phyloP scores from a whole-genome alignment of 1,139 yeast genomes.

The Suhomyces bolitotheri region DNA sequence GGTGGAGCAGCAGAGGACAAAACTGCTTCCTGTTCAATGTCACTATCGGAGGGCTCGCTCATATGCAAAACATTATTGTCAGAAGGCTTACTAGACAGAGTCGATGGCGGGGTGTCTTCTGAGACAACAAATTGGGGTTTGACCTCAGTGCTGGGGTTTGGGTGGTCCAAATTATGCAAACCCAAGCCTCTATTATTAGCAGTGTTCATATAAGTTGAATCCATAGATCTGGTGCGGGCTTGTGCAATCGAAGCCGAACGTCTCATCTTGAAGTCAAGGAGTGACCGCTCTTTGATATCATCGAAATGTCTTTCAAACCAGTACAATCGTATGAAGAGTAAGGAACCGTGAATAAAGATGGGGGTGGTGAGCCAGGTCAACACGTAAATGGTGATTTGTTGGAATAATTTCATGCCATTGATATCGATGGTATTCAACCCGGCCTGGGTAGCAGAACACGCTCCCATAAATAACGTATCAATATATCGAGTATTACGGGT shows the following conservation, averaged over 20 bases:
- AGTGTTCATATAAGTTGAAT: slow-evolving; percentile 38
- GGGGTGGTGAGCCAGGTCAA: slow-evolving; percentile 76
- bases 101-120: slow-evolving; percentile 19
- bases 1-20: slow-evolving; percentile 4
- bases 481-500: slow-evolving; percentile 65
- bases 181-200: slow-evolving; percentile 41
- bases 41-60: slow-evolving; percentile 35
- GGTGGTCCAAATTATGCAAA: slow-evolving; percentile 7
- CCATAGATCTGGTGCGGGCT: slow-evolving; percentile 46
- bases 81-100: slow-evolving; percentile 10
- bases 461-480: slow-evolving; percentile 74
- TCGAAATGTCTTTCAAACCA: slow-evolving; percentile 91
- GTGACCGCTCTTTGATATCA: slow-evolving; percentile 73
- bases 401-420: slow-evolving; percentile 64
- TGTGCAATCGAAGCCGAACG: slow-evolving; percentile 74
- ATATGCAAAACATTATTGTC: slow-evolving; percentile 30
- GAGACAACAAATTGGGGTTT: slow-evolving; percentile 3
- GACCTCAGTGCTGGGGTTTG: neutral
- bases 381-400: slow-evolving; percentile 69
- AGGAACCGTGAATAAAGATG: slow-evolving; percentile 78
- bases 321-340: slow-evolving; percentile 77
- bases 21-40: slow-evolving; percentile 32
- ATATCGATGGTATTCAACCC: slow-evolving; percentile 81
- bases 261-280: slow-evolving; percentile 74
- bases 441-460: slow-evolving; percentile 85